phyloP scores from a whole-genome alignment of 495 filamentous ascomycete genomes.

The Tuber microsphaerosporum region DNA sequence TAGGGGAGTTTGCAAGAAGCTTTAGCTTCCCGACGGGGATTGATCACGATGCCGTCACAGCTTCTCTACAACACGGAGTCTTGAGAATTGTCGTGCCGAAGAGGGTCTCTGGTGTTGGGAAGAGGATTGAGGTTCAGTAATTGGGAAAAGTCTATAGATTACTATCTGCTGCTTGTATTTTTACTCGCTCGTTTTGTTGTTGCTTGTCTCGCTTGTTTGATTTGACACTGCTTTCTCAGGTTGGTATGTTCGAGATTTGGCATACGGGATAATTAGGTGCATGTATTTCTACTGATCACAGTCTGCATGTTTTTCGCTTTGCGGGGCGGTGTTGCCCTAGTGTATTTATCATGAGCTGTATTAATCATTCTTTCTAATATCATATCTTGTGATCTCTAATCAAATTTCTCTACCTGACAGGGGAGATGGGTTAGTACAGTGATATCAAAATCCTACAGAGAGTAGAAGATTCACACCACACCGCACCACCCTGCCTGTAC shows the following conservation, averaged over 20 bases:
- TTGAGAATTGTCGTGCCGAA: constrained; percentile 72
- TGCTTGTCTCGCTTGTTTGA: not conserved
- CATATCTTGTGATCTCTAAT: not conserved
- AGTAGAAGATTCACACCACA: not conserved
- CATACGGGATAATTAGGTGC: not conserved
- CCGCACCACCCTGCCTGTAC: not conserved
- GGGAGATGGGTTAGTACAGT: not conserved
- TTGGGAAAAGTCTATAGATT: not conserved
- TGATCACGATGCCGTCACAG: constrained; percentile 73
- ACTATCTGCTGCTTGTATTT: not conserved
- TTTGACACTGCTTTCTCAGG: not conserved
- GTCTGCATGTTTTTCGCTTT: not conserved
- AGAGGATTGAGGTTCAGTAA: constrained; percentile 57
- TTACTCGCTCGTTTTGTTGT: constrained; percentile 1
- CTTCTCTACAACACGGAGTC: constrained; percentile 68
- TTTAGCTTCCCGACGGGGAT: constrained; percentile 73
- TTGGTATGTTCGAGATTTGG: not conserved
- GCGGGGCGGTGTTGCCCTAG: not conserved
- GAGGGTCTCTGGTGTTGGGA: constrained; percentile 48
- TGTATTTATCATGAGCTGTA: constrained; percentile 3
- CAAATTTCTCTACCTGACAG: not conserved
- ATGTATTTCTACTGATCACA: not conserved
- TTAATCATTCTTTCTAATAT: not conserved
- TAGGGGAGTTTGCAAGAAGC: constrained; percentile 70
- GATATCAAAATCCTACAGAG: not conserved